Percentiles rank a stretch among this genome's conserved stretches.
Conservation (phyloP, 352 stramenopile genomes). For the Phytophthora citricola region DNA sequence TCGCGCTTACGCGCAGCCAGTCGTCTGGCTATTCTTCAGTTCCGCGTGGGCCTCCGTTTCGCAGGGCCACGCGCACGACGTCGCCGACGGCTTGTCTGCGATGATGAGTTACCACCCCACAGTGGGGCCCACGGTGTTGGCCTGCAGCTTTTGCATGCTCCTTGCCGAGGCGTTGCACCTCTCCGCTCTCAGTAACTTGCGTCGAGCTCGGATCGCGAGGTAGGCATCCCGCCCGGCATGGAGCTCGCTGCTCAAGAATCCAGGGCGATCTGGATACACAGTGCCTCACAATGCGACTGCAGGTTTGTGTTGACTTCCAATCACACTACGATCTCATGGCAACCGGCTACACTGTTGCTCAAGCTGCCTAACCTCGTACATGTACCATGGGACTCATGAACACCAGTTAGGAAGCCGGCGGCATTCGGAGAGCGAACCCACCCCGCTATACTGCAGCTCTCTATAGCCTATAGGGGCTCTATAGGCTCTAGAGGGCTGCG, state of each 20-base stretch:
- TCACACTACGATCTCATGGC: constrained; percentile 1
- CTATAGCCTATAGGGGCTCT: too few relatives aligned
- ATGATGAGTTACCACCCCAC: not conserved
- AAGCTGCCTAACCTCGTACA: too few relatives aligned
- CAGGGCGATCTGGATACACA: not conserved
- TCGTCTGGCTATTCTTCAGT: constrained; percentile 17
- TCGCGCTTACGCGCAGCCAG: constrained; percentile 8
- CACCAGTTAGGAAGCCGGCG: too few relatives aligned
- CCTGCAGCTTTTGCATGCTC: not conserved
- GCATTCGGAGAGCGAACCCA: constrained; percentile 3
- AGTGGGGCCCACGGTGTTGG: not conserved
- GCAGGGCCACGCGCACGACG: constrained; percentile 1
- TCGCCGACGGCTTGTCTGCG: not conserved
- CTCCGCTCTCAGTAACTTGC: not conserved
- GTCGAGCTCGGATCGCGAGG: constrained; percentile 11
- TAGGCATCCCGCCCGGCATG: not conserved
- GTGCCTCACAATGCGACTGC: constrained; percentile 9
- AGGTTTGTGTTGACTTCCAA: constrained; percentile 8
- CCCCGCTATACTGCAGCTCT: not conserved
- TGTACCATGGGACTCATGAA: too few relatives aligned
- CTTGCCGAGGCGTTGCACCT: not conserved
- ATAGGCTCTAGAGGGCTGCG: not conserved
- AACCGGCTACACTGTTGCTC: not conserved
- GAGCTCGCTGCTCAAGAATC: constrained; percentile 6
- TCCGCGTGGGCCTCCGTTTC: constrained; percentile 12